Base-by-base conservation (phyloP, 2,329 filamentous ascomycete species). In the Shiraia bambusicola region DNA sequence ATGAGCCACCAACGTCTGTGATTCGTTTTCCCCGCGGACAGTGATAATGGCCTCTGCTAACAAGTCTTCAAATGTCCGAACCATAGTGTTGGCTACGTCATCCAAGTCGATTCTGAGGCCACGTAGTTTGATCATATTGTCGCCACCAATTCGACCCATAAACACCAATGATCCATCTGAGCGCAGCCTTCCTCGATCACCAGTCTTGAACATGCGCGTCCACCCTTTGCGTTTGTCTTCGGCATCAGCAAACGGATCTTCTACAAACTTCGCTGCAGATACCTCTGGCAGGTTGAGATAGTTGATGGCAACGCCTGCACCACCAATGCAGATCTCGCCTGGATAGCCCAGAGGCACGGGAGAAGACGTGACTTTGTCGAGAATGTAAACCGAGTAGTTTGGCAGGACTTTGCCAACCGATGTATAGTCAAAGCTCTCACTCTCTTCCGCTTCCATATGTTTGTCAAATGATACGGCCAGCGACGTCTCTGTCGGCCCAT, bases 51-150 rank as follows among this genome's bases (percentile, higher is more conserved):
- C 59, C 1, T 65, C 52, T 2, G 40, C 27, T 4, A 75, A 22
- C 9, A 25, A n/a, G n/a, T n/a, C 19, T 3, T 47, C 55, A 2
- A 46, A 34, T 0, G 65, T 50, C 13, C 48, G 42, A 1, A 47
- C 16, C 2, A 72, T 12, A 12, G 74, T 61, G 42, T 45, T 24
- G 58, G 22, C 35, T 69, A 79, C 66, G 6, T 80, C 78, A 3
- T 60, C 51, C 0, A 80, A 55, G 11, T 80, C 76, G 16, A 78
- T 69, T 1, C 73, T 66, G 2, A 72, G 37, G 1, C 74, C 74
- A 2, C 66, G 59, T 1, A 79, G 54, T 49, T 78, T 78, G 46
- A 78, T 56, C 30, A 75, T 68, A 1, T 66, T 71, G 37, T 76
- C 72, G 3, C 52, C 51, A 9, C 25, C 37, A 1, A 49, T 38